Conservation (phyloP, 331 rosid genomes). For the Malus hybrid region DNA sequence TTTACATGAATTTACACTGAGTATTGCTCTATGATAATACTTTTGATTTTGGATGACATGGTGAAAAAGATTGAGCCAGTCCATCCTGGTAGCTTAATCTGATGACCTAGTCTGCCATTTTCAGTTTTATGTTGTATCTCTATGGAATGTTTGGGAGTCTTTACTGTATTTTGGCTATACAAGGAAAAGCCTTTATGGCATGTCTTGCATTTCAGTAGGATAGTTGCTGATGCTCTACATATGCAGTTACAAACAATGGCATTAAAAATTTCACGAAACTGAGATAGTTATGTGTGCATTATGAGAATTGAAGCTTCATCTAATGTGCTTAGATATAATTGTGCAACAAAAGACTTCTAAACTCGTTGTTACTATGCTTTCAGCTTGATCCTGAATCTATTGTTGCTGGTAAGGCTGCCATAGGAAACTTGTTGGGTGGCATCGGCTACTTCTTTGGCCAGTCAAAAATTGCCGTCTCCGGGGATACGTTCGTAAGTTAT, state of each 20-base stretch:
- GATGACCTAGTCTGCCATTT: neutral
- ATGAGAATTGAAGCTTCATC: neutral
- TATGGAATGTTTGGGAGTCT: neutral
- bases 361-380: slow-evolving; percentile 23
- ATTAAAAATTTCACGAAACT: neutral
- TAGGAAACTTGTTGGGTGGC: slow-evolving; percentile 90
- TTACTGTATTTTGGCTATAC: neutral
- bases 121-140: neutral
- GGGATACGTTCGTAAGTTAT: slow-evolving; percentile 50
- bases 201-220: neutral
- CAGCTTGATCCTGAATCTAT: slow-evolving; percentile 80
- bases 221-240: neutral
- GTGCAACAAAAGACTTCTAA: slow-evolving; percentile 17
- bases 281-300: neutral
- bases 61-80: neutral
- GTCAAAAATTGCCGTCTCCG: slow-evolving; percentile 63
- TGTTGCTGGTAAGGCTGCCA: slow-evolving; percentile 77
- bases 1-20: neutral
- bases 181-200: neutral
- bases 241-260: neutral
- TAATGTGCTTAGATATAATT: slow-evolving; percentile 5
- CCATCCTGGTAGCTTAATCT: neutral
- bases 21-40: neutral
- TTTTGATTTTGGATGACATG: neutral
- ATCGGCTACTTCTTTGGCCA: slow-evolving; percentile 94